These are phyloP conservation scores for Melanomma pulvis-pyrius DNA, from an alignment of 495 filamentous ascomycete species.

Conservation along the genomic window DNA sequence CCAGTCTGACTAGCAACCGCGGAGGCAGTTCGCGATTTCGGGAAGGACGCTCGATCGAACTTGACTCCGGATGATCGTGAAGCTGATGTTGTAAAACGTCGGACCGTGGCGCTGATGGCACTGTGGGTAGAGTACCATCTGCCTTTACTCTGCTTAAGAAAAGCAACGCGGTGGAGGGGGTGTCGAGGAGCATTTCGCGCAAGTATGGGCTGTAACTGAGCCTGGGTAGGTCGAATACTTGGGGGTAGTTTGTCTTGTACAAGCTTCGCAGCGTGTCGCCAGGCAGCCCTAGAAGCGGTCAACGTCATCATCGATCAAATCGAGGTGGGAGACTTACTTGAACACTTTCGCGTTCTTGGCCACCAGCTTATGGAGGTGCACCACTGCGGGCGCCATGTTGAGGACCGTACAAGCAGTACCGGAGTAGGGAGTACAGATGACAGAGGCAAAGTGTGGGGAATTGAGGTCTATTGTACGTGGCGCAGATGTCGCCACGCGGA, in stretches of 20 bases:
- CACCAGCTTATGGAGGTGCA: slow-evolving; percentile 42
- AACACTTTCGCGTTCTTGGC: slow-evolving; percentile 45
- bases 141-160: slow-evolving; percentile 66
- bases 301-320: not conserved
- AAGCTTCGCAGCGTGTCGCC: slow-evolving; percentile 36
- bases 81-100: slow-evolving; percentile 64
- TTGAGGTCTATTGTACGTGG: not conserved
- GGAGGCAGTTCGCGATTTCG: slow-evolving; percentile 65
- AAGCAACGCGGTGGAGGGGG: slow-evolving; percentile 71
- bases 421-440: not conserved
- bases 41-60: slow-evolving; percentile 65
- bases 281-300: slow-evolving; percentile 36
- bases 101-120: slow-evolving; percentile 59
- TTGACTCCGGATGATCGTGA: slow-evolving; percentile 50
- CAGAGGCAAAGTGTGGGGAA: not conserved
- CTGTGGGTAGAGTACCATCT: slow-evolving; percentile 73
- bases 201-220: slow-evolving; percentile 57
- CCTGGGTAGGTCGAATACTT: slow-evolving; percentile 53
- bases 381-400: slow-evolving; percentile 40
- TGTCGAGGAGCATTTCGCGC: slow-evolving; percentile 61
- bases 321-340: slow-evolving; percentile 32
- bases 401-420: not conserved
- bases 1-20: slow-evolving; percentile 67
- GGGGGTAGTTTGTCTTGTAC: slow-evolving; percentile 51
- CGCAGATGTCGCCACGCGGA: slow-evolving; percentile 20